A percentile compares a stretch with the other conserved stretches of the same genome.
Conservation (phyloP, 2,329 filamentous ascomycete species). For the Ascochyta pisi region DNA sequence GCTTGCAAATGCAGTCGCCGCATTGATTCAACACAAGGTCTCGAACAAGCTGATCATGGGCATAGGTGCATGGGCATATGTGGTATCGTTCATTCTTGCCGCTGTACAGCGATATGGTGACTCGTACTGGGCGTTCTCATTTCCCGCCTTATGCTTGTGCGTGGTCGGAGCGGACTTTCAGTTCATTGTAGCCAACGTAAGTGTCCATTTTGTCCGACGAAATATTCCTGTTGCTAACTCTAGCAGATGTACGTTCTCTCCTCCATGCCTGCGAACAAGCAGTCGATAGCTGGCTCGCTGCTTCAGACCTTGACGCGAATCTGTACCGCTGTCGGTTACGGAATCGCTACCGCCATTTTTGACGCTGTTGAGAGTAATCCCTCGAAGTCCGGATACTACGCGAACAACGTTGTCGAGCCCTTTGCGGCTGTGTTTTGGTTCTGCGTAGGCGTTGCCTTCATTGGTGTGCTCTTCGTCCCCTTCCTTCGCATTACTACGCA, state of each 20-base stretch:
- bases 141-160: conserved; percentile 66
- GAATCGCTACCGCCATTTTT: conserved; percentile 68
- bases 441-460: conserved; percentile 52
- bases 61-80: conserved; percentile 56
- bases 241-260: conserved; percentile 72
- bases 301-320: conserved; percentile 71
- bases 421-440: conserved; percentile 63
- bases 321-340: conserved; percentile 65
- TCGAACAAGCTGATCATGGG: conserved; percentile 70
- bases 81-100: conserved; percentile 60
- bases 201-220: conserved; percentile 26
- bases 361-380: conserved; percentile 51
- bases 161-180: conserved; percentile 73
- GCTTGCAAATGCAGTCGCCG: conserved; percentile 68
- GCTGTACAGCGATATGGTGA: conserved; percentile 63
- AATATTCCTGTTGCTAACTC: not conserved
- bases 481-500: conserved; percentile 64
- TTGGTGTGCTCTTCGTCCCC: conserved; percentile 57
- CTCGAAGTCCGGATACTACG: conserved; percentile 49
- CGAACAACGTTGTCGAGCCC: conserved; percentile 55
- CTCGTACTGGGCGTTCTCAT: conserved; percentile 71
- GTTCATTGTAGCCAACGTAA: conserved; percentile 72
- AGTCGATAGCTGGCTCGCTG: conserved; percentile 71
- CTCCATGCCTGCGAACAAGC: conserved; percentile 66
- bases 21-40: conserved; percentile 66